These are phyloP conservation scores for Selenicereus undatus DNA, from an alignment of 148 eudicot genomes.

Conservation along the genomic window DNA sequence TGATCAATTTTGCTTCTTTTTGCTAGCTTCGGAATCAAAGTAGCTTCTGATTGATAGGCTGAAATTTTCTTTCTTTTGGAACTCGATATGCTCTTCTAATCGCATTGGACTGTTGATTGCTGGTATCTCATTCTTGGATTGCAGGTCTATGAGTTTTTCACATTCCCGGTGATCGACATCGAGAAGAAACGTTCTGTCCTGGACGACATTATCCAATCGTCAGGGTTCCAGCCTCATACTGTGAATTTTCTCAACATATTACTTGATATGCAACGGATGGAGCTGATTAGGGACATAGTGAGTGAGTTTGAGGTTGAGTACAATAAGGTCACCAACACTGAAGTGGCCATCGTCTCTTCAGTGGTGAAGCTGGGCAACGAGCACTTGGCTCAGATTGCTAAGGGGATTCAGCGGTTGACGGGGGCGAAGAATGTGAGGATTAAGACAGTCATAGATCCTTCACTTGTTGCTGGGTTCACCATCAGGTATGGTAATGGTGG, in stretches of 20 bases:
- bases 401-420: constrained; percentile 70
- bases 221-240: constrained; percentile 58
- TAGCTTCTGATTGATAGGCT: neutral
- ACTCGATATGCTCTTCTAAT: neutral
- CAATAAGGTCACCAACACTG: constrained; percentile 66
- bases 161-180: constrained; percentile 40
- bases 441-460: constrained; percentile 67
- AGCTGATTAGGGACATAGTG: constrained; percentile 49
- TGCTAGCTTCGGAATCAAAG: neutral
- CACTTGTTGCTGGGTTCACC: constrained; percentile 82
- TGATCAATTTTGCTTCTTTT: neutral
- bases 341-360: constrained; percentile 74
- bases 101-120: neutral
- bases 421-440: constrained; percentile 79
- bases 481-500: constrained; percentile 66
- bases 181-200: constrained; percentile 48
- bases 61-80: neutral
- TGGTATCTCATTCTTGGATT: neutral
- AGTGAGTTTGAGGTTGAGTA: constrained; percentile 71
- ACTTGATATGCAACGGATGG: constrained; percentile 63
- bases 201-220: constrained; percentile 41
- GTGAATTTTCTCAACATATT: constrained; percentile 68
- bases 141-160: constrained; percentile 46
- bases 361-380: constrained; percentile 76
- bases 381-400: constrained; percentile 90